A percentile compares a stretch with the other conserved stretches of the same genome.
Conservation (phyloP, 2,329 filamentous ascomycete species). For the Aspergillus amoenus region DNA sequence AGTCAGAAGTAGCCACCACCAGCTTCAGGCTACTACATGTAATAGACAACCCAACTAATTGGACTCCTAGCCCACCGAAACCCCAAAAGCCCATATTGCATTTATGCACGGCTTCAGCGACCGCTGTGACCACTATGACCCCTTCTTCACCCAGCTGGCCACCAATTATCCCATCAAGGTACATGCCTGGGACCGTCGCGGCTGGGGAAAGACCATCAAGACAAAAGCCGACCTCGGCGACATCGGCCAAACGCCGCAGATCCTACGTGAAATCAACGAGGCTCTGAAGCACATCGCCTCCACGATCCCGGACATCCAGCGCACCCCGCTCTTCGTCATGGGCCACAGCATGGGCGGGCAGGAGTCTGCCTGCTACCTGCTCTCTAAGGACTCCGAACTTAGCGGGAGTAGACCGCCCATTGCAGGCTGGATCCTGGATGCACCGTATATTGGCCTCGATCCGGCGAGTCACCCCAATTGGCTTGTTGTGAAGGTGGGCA, state of each 20-base stretch:
- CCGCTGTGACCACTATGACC: constrained; percentile 7
- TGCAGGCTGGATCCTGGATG: not conserved
- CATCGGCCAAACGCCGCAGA: not conserved
- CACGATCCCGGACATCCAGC: not conserved
- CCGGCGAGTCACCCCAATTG: constrained; percentile 1
- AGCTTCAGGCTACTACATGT: too few species aligned
- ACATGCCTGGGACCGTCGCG: constrained; percentile 5
- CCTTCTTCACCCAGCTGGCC: constrained; percentile 3
- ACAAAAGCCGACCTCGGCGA: not conserved
- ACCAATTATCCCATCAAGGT: constrained; percentile 5
- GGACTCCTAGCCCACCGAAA: not conserved
- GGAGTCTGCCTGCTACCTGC: constrained; percentile 7
- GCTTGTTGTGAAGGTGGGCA: not conserved
- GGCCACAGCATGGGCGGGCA: constrained; percentile 7
- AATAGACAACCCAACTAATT: not conserved
- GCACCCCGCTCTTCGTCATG: constrained; percentile 6
- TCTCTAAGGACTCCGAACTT: not conserved
- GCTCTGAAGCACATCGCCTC: not conserved
- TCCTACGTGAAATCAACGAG: constrained; percentile 6
- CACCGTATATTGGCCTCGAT: not conserved
- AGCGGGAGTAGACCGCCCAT: not conserved
- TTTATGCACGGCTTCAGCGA: constrained; percentile 9
- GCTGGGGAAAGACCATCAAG: not conserved
- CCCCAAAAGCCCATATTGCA: not conserved
- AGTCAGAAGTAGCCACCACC: not conserved